Percentiles rank a stretch among this genome's conserved stretches.
Evolutionary conservation across 179 eudicot species (phyloP).

Genomic region (Heliamphora pulchella): DNA sequence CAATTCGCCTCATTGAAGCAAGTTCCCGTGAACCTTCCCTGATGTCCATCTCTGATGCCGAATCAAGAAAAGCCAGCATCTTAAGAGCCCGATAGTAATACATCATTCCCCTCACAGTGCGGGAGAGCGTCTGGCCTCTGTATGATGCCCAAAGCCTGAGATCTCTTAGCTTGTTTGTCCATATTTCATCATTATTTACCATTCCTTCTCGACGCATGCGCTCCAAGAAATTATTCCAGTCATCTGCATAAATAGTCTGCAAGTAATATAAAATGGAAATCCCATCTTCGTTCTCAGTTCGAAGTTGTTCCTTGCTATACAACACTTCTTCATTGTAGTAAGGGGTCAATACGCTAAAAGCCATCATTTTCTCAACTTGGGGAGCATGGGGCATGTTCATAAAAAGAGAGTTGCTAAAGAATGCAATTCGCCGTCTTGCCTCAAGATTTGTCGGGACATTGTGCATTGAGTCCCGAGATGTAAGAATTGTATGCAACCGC

Average conservation of each 20-base stretch:
- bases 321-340: constrained; percentile 90
- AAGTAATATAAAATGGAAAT: constrained; percentile 79
- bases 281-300: constrained; percentile 84
- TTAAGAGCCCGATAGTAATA: constrained; percentile 81
- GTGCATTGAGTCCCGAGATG: constrained; percentile 72
- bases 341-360: constrained; percentile 91
- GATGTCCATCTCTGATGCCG: constrained; percentile 84
- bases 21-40: constrained; percentile 47
- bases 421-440: constrained; percentile 79
- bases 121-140: constrained; percentile 93
- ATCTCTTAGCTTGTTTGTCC: constrained; percentile 55
- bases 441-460: constrained; percentile 74
- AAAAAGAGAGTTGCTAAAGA: constrained; percentile 87
- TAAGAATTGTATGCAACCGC: constrained; percentile 70
- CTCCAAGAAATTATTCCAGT: constrained; percentile 83
- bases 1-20: constrained; percentile 32
- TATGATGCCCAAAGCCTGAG: constrained; percentile 96
- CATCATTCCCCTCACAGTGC: constrained; percentile 99
- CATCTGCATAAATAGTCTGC: constrained; percentile 89
- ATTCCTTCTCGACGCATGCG: constrained; percentile 77
- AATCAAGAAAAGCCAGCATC: constrained; percentile 86
- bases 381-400: constrained; percentile 99
- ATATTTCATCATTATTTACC: constrained; percentile 61
- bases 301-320: constrained; percentile 52
- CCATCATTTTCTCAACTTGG: constrained; percentile 87